Percentiles rank a stretch among this genome's conserved stretches.
These are phyloP conservation scores for Eucalyptus tenuipes DNA, from an alignment of 345 rosid genomes.

Conservation along the genomic window DNA sequence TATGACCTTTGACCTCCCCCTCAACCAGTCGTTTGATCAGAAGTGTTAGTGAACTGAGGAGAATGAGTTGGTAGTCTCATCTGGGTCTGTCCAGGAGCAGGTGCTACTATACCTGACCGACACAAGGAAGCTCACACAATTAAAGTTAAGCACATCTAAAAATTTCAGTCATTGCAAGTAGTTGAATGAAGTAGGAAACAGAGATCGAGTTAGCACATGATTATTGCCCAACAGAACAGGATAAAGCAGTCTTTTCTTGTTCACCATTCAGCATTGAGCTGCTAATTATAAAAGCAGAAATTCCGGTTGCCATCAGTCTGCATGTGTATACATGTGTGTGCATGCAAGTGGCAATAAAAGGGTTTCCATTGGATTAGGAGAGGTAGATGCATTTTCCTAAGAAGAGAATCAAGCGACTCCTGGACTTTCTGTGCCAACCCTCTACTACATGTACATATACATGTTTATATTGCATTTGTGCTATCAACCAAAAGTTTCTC, in stretches of 20 bases:
- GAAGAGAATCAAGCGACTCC: not conserved
- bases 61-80: constrained; percentile 59
- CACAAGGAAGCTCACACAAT: not conserved
- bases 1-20: constrained; percentile 20
- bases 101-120: constrained; percentile 38
- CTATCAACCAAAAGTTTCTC: not conserved
- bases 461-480: not conserved
- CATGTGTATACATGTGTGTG: not conserved
- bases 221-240: not conserved
- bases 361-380: not conserved
- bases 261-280: not conserved
- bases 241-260: not conserved
- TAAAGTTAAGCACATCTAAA: not conserved
- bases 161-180: not conserved
- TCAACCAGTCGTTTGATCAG: constrained; percentile 94
- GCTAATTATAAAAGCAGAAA: not conserved
- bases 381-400: not conserved
- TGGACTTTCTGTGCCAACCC: not conserved
- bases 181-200: not conserved
- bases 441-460: not conserved
- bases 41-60: constrained; percentile 67
- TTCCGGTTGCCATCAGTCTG: not conserved
- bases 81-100: constrained; percentile 58
- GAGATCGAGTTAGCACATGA: not conserved
- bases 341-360: not conserved